Base-by-base conservation (phyloP, 345 rosid species). In the Durio zibethinus region DNA sequence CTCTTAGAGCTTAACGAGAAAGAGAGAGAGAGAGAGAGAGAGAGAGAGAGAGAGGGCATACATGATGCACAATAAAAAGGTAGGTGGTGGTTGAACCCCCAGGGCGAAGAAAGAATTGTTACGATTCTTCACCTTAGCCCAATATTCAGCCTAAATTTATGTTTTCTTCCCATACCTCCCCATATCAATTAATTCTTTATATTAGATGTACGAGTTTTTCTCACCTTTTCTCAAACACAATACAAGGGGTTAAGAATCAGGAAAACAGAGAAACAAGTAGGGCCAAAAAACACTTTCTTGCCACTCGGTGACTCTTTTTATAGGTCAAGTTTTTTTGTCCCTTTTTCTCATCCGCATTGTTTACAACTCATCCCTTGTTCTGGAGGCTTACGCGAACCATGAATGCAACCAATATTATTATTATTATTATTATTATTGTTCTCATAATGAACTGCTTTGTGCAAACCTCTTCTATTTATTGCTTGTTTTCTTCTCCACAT, bases 21-120 rank as follows among this genome's bases (percentile, higher is more conserved):
- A 60, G 66, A 60, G 77, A 21, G 77, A 74, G 78, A 60, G 76
- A 42, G 67, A 62, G 61, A 15, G 35, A 16, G 36, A 33, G 36
- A 33, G 4, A 33, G 36, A 33, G 36, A 33, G 36, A 33, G 36
- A 33, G 2, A 33, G 36, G 4, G n/a, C n/a, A n/a, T n/a, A n/a
- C n/a, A n/a, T n/a, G n/a, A n/a, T n/a, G n/a, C n/a, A n/a, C n/a
- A n/a, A n/a, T n/a, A 89, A 81, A 85, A 81, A 73, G 90, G 83
- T 90, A 69, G 90, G 89, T 89, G 90, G 97, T 88, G 20, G 98
- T 92, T 94, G 97, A 91, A 90, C 91, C 87, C 65, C 86, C 85
- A 33, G 78, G 79, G 76, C 73, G 76, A 73, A 68, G 57, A 70
- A 78, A 56, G 33, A 60, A 48, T 47, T 77, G 56, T 72, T 67